Evolutionary conservation across 192 early-diverging fungal genomes (phyloP).

Genomic region (Diversispora epigaea): DNA sequence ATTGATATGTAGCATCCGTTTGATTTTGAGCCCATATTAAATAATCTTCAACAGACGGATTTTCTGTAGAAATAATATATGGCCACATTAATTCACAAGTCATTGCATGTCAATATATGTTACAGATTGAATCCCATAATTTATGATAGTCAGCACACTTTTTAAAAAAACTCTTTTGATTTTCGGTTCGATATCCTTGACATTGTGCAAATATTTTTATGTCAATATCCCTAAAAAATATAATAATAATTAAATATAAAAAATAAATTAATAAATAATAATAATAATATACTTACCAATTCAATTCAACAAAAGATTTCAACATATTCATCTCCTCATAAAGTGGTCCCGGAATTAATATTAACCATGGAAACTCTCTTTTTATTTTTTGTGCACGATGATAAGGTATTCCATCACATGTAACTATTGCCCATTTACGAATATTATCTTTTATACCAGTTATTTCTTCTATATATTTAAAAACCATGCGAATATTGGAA

Average conservation of each 20-base stretch:
- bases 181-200: conserved; percentile 11
- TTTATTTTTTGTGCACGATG: neutral
- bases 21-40: conserved; percentile 21
- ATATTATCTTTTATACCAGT: neutral
- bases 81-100: conserved; percentile 25
- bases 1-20: conserved; percentile 6
- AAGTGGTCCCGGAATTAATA: neutral
- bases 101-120: conserved; percentile 8
- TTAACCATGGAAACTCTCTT: neutral
- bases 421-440: conserved; percentile 2
- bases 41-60: conserved; percentile 18
- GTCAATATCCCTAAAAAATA: neutral
- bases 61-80: conserved; percentile 18
- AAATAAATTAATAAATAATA: too few species aligned
- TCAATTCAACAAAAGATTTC: neutral
- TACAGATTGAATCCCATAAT: conserved; percentile 8
- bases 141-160: conserved; percentile 14
- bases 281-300: neutral
- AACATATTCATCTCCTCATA: conserved; percentile 5
- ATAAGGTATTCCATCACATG: conserved; percentile 8
- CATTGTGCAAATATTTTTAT: conserved; percentile 6
- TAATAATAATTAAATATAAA: too few species aligned
- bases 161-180: neutral
- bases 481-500: neutral
- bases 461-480: conserved; percentile 1